These are phyloP conservation scores for Cystofilobasidium bisporidii DNA, from an alignment of 768 basidiomycete species.

Conservation along the genomic window DNA sequence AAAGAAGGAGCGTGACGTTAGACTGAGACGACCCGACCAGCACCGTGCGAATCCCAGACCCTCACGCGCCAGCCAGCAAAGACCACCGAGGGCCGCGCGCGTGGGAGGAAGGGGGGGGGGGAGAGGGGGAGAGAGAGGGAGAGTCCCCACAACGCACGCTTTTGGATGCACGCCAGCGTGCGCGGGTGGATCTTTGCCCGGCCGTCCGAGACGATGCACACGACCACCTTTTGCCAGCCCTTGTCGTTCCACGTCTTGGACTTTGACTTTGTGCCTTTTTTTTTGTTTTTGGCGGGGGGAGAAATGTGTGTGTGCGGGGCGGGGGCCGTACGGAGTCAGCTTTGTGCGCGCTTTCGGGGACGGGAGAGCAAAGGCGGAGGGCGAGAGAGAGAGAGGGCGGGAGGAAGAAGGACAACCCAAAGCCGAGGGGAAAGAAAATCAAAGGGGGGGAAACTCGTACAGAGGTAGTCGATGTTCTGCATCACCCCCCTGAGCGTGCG, in stretches of 20 bases:
- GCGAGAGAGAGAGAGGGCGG: too few species aligned
- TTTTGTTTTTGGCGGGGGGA: too few species aligned
- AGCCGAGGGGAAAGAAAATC: not conserved
- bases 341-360: not conserved
- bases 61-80: too few species aligned
- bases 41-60: too few species aligned
- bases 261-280: conserved; percentile 32
- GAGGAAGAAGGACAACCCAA: not conserved
- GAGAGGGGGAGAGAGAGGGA: conserved; percentile 1
- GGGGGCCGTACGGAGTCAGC: too few species aligned
- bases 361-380: not conserved
- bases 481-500: conserved; percentile 79
- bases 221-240: conserved; percentile 83
- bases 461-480: conserved; percentile 59
- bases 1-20: too few species aligned
- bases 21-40: too few species aligned
- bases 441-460: conserved; percentile 15
- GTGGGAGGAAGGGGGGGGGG: not conserved
- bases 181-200: conserved; percentile 79
- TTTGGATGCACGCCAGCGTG: conserved; percentile 28
- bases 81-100: too few species aligned
- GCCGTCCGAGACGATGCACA: conserved; percentile 77
- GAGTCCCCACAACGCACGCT: conserved; percentile 16
- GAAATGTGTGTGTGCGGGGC: too few species aligned
- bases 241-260: conserved; percentile 71